Evolutionary conservation across 495 filamentous ascomycete species (phyloP).

Genomic region (Penicillium turbatum): DNA sequence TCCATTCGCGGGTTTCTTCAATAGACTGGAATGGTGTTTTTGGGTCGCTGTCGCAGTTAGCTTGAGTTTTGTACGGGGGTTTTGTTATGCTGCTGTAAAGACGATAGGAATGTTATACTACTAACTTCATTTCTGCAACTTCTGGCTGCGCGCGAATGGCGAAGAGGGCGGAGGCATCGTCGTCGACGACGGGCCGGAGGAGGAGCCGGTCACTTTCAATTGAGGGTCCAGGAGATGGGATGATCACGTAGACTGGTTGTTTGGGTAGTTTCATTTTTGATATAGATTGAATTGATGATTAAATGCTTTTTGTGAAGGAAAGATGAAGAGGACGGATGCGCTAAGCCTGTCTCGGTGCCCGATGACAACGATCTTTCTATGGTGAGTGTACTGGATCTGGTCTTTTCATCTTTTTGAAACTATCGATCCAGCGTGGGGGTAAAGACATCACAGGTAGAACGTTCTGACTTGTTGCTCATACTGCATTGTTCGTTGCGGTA

Average conservation of each 20-base stretch:
- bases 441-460: too few species aligned
- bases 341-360: conserved; percentile 11
- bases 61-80: neutral
- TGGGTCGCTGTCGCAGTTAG: conserved; percentile 12
- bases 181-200: conserved; percentile 18
- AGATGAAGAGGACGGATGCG: neutral
- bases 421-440: too few species aligned
- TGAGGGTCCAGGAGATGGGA: conserved; percentile 9
- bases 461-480: too few species aligned
- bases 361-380: too few species aligned
- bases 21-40: conserved; percentile 21
- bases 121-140: conserved; percentile 22
- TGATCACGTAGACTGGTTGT: conserved; percentile 11
- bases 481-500: too few species aligned
- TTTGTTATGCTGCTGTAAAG: neutral
- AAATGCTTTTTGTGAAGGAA: neutral
- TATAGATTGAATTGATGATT: neutral
- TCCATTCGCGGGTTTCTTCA: conserved; percentile 20
- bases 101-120: neutral
- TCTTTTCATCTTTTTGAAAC: too few species aligned
- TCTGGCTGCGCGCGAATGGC: conserved; percentile 18
- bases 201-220: conserved; percentile 21
- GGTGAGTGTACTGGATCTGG: too few species aligned
- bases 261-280: conserved; percentile 4
- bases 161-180: conserved; percentile 14